These are phyloP conservation scores for Bullera alba DNA, from an alignment of 768 basidiomycete species.

Conservation along the genomic window DNA sequence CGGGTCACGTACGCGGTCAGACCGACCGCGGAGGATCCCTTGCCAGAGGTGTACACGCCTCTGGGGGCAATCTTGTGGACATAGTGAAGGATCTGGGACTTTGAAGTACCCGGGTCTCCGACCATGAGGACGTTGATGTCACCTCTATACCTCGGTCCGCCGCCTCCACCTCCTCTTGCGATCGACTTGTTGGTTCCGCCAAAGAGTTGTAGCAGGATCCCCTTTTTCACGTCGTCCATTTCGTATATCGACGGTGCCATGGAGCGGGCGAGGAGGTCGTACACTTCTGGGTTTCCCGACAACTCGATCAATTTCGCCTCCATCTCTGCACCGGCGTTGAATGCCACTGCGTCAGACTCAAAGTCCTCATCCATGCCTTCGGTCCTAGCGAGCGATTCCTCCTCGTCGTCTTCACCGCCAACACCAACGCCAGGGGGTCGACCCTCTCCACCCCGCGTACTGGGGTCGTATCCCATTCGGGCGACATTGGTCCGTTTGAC, in stretches of 20 bases:
- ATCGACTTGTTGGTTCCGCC: slow-evolving; percentile 98
- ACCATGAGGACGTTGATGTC: slow-evolving; percentile 97
- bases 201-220: slow-evolving; percentile 88
- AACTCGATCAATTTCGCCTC: slow-evolving; percentile 71
- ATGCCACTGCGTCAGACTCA: slow-evolving; percentile 41
- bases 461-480: slow-evolving; percentile 67
- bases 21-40: slow-evolving; percentile 97
- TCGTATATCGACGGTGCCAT: slow-evolving; percentile 95
- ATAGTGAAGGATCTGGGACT: slow-evolving; percentile 95
- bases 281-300: slow-evolving; percentile 69
- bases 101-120: slow-evolving; percentile 98
- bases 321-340: slow-evolving; percentile 56
- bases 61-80: slow-evolving; percentile 98
- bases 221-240: slow-evolving; percentile 99
- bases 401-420: slow-evolving; percentile 57
- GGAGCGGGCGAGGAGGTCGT: slow-evolving; percentile 73
- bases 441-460: slow-evolving; percentile 57
- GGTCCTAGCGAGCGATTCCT: slow-evolving; percentile 50
- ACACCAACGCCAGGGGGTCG: slow-evolving; percentile 66
- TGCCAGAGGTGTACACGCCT: slow-evolving; percentile 95
- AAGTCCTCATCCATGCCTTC: slow-evolving; percentile 42
- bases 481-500: slow-evolving; percentile 62
- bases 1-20: slow-evolving; percentile 96
- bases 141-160: slow-evolving; percentile 91
- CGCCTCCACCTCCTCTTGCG: slow-evolving; percentile 83